Percentiles rank a stretch among this genome's conserved stretches.
These are phyloP conservation scores for Cucumis sativus DNA, from an alignment of 306 rosid species.

Conservation along the genomic window Cucumber_9930_V3 NC_026657.2:12561501-12562000, in stretches of 20 bases:
- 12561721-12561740: not conserved
- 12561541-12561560: not conserved
- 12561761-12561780: not conserved
- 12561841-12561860: not conserved
- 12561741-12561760: not conserved
- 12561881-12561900: no score
- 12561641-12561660: no score
- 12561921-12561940: slow-evolving; percentile 26
- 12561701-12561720: not conserved
- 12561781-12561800: not conserved
- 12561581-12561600: not conserved
- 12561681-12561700: not conserved
- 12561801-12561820: not conserved
- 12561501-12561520: not conserved
- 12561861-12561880: no score
- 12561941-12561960: slow-evolving; percentile 25
- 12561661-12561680: not conserved
- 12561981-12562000: slow-evolving; percentile 28
- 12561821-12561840: not conserved
- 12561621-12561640: not conserved
- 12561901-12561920: not conserved
- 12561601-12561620: not conserved
- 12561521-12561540: no score
- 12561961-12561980: slow-evolving; percentile 22
- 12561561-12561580: not conserved